Base-by-base conservation (phyloP, 352 stramenopile genomes). In the Pelagophyceae sp. region DNA sequence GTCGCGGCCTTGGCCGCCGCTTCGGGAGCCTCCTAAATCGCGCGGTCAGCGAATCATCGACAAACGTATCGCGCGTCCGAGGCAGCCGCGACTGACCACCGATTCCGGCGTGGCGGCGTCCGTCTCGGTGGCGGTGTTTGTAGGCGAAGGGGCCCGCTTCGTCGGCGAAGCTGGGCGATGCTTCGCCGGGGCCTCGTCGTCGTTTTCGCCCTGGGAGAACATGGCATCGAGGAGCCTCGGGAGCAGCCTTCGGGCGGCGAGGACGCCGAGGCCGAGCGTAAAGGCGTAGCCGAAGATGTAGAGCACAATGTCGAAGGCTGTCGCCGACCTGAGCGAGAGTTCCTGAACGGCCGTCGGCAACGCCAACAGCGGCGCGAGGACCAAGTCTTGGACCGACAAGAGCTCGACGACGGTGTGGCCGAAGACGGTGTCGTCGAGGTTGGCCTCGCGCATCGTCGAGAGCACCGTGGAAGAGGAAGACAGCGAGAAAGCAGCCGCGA, bases 341-440 rank as follows among this genome's bases (percentile, higher is more conserved):
- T 77, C 72, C 20, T 78, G 54, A 23, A 80, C 63, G 0, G 75
- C 76, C 25, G 72, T 78, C 45, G 81, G 81, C 32, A 85, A 29
- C 29, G 81, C 83, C 27, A 85, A 76, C 1, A 85, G 72, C 20
- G 82, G 80, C 37, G 78, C 80, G 80, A 86, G 85, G 38, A 86
- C 72, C 29, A 86, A 64, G 67, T 85, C 83, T 65, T 86, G 83
- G 6, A 86, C 80, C 29, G 80, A 60, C 38, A 86, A 71, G 15
- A 85, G 75, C 38, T 82, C 82, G 40, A 85, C 69, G 37, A 82
- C 63, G 23, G 79, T 79, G 37, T 81, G 60, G 38, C 81, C 83
- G 76, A 80, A 82, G 15, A 77, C 69, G 25, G 78, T 80, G 76
- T 81, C 77, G 29, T 65, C 63, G 74, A 87, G 74, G 19, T 51